These are phyloP conservation scores for Thelonectria olida DNA, from an alignment of 2,329 filamentous ascomycete genomes.

Conservation along the genomic window DNA sequence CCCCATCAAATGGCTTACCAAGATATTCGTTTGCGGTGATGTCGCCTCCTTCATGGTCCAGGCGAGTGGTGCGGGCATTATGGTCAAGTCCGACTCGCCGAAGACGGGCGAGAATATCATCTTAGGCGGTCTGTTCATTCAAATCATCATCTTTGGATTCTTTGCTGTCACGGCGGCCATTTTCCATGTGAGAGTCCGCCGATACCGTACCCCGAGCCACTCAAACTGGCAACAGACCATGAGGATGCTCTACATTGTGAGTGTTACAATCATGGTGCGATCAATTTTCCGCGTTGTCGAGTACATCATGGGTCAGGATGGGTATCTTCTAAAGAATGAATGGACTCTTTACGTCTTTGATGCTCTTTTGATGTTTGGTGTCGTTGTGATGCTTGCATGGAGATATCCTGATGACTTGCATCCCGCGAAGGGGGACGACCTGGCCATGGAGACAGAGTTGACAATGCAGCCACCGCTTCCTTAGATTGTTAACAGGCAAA, in stretches of 20 bases:
- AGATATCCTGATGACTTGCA: too few species aligned
- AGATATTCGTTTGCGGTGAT: conserved; percentile 64
- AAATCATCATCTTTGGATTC: too few species aligned
- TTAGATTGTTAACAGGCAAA: too few species aligned
- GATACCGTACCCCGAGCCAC: background rate
- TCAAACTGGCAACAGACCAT: background rate
- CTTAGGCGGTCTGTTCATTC: too few species aligned
- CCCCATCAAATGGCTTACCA: conserved; percentile 55
- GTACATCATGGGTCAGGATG: conserved; percentile 1
- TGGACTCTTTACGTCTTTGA: conserved; percentile 1
- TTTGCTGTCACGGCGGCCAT: too few species aligned
- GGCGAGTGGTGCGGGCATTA: conserved; percentile 40
- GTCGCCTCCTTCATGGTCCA: conserved; percentile 62
- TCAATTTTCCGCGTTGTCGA: background rate
- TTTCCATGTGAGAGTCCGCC: background rate
- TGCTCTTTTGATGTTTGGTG: background rate
- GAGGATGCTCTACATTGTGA: background rate
- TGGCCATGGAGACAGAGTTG: too few species aligned
- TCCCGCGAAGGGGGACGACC: too few species aligned
- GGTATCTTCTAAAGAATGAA: background rate
- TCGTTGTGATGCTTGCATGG: too few species aligned
- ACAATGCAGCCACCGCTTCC: too few species aligned
- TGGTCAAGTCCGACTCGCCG: conserved; percentile 40
- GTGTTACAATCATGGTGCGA: background rate
- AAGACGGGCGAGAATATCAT: too few species aligned